Percentiles rank a stretch among this genome's conserved stretches.
These are phyloP conservation scores for Camellia granthamiana DNA, from an alignment of 148 eudicot species.

Conservation along the genomic window DNA sequence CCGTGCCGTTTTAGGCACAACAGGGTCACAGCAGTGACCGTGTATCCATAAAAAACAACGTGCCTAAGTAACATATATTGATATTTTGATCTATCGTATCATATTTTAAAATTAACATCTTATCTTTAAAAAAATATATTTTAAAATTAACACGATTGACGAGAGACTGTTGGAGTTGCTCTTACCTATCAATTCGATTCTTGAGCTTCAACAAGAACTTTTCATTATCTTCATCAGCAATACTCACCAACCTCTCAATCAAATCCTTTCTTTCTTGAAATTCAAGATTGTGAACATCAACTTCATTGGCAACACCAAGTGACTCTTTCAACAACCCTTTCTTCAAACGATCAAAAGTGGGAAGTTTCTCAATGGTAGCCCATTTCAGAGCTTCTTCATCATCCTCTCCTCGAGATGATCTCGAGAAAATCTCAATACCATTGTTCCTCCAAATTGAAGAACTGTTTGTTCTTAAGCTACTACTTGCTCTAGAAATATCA, in stretches of 20 bases:
- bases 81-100: no score
- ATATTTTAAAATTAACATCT: no score
- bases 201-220: slow-evolving; percentile 54
- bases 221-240: slow-evolving; percentile 61
- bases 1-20: no score
- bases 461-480: slow-evolving; percentile 30
- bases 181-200: slow-evolving; percentile 45
- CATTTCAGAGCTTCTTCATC: slow-evolving; percentile 68
- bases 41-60: no score
- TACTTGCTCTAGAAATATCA: slow-evolving; percentile 14
- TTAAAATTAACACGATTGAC: no score
- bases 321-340: slow-evolving; percentile 48
- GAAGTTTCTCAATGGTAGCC: slow-evolving; percentile 61
- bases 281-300: slow-evolving; percentile 42
- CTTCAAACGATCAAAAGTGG: slow-evolving; percentile 50
- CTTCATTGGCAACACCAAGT: slow-evolving; percentile 32
- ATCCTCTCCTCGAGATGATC: slow-evolving; percentile 41
- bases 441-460: slow-evolving; percentile 43
- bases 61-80: no score
- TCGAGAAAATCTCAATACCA: slow-evolving; percentile 32
- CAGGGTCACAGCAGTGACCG: no score
- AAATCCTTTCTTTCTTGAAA: slow-evolving; percentile 37
- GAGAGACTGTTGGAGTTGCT: background rate
- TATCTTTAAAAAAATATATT: no score
- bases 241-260: slow-evolving; percentile 42